A percentile compares a stretch with the other conserved stretches of the same genome.
phyloP scores from a whole-genome alignment of 768 basidiomycete genomes.

The Suillus subalutaceus region DNA sequence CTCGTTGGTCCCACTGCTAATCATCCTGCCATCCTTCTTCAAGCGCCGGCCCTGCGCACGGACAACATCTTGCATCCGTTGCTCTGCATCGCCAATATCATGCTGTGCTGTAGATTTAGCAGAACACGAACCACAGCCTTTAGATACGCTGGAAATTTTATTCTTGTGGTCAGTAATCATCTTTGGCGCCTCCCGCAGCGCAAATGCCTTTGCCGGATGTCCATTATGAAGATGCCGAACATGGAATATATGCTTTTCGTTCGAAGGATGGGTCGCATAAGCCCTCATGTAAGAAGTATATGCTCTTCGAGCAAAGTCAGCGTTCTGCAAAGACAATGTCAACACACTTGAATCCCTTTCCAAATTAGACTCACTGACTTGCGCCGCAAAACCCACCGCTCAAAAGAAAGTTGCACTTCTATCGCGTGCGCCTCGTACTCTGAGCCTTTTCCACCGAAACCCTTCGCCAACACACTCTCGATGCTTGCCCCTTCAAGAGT shows the following conservation, averaged over 20 bases:
- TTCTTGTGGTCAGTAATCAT: slow-evolving; percentile 32
- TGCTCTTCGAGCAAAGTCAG: slow-evolving; percentile 76
- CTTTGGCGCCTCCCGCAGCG: slow-evolving; percentile 81
- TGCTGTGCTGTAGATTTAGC: slow-evolving; percentile 14
- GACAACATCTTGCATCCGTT: slow-evolving; percentile 85
- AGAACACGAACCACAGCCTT: slow-evolving; percentile 10
- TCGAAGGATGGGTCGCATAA: slow-evolving; percentile 94
- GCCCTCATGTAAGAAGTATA: slow-evolving; percentile 94
- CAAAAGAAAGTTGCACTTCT: slow-evolving; percentile 92
- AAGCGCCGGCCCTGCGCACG: slow-evolving; percentile 79
- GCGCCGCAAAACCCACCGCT: slow-evolving; percentile 83
- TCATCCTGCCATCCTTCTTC: slow-evolving; percentile 79
- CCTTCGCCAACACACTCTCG: slow-evolving; percentile 72
- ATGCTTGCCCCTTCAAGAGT: slow-evolving; percentile 62
- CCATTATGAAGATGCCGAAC: slow-evolving; percentile 76
- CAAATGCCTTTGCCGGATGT: slow-evolving; percentile 91
- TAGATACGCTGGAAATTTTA: slow-evolving; percentile 18
- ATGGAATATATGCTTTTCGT: slow-evolving; percentile 97
- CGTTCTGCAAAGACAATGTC: slow-evolving; percentile 55
- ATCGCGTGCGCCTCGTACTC: slow-evolving; percentile 92
- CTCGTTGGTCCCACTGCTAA: slow-evolving; percentile 66
- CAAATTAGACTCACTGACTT: slow-evolving; percentile 56
- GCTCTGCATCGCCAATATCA: slow-evolving; percentile 58
- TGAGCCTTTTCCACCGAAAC: slow-evolving; percentile 81
- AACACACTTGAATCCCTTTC: slow-evolving; percentile 10